A percentile compares a stretch with the other conserved stretches of the same genome.
phyloP scores from a whole-genome alignment of 2,329 filamentous ascomycete species.

The Diaporthe sp. region DNA sequence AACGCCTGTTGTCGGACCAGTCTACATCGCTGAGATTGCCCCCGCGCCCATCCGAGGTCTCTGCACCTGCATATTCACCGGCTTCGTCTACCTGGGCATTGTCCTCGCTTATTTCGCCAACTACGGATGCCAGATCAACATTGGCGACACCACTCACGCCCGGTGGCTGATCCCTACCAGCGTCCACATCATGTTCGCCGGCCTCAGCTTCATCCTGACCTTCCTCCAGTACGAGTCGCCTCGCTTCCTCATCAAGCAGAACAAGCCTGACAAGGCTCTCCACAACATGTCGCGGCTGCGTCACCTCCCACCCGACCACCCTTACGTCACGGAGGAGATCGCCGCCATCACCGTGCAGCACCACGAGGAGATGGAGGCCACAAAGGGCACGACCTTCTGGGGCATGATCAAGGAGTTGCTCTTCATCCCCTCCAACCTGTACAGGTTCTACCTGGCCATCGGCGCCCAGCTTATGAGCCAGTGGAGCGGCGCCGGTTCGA shows the following conservation, averaged over 20 bases:
- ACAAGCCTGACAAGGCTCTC: constrained; percentile 68
- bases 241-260: constrained; percentile 75
- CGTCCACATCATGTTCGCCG: constrained; percentile 81
- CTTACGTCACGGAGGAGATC: constrained; percentile 71
- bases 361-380: constrained; percentile 78
- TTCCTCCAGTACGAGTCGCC: constrained; percentile 78
- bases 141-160: constrained; percentile 56
- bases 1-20: constrained; percentile 74
- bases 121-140: constrained; percentile 66
- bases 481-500: constrained; percentile 78
- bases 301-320: constrained; percentile 66
- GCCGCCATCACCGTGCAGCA: constrained; percentile 72
- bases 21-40: constrained; percentile 79
- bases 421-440: constrained; percentile 74
- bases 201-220: constrained; percentile 75
- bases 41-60: constrained; percentile 77
- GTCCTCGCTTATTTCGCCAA: constrained; percentile 84
- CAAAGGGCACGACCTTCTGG: constrained; percentile 70
- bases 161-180: constrained; percentile 74
- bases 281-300: constrained; percentile 67
- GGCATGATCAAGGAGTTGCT: constrained; percentile 78
- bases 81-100: constrained; percentile 80
- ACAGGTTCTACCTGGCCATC: constrained; percentile 75
- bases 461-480: constrained; percentile 79
- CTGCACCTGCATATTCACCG: constrained; percentile 77